Evolutionary conservation across 1,284 basidiomycete species (phyloP).

Genomic region (Tylopilus microsporus): DNA sequence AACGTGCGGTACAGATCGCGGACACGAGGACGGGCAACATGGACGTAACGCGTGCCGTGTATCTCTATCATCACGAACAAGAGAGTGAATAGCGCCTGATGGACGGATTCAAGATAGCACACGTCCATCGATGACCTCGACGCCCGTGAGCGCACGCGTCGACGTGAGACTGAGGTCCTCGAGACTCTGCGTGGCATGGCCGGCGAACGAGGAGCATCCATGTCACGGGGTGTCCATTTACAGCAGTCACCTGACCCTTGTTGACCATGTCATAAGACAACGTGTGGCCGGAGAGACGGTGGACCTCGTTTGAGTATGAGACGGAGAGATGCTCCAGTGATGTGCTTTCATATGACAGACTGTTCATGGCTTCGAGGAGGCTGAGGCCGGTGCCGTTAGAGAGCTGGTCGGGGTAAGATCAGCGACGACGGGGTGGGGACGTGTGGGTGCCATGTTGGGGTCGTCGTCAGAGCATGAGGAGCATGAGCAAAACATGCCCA

Average conservation of each 20-base stretch:
- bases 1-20: conserved; percentile 75
- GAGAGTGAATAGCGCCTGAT: too few species aligned
- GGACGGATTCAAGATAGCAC: too few species aligned
- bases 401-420: conserved; percentile 26
- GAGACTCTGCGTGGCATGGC: conserved; percentile 22
- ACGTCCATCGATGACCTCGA: conserved; percentile 27
- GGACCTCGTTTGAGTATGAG: conserved; percentile 9
- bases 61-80: too few species aligned
- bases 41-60: conserved; percentile 51
- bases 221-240: neutral
- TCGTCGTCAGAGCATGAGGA: conserved; percentile 19
- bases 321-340: conserved; percentile 12
- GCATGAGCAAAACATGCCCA: conserved; percentile 27
- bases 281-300: conserved; percentile 26
- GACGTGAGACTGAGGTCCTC: conserved; percentile 19
- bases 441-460: conserved; percentile 6
- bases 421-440: conserved; percentile 21
- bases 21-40: conserved; percentile 83
- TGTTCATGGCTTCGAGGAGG: conserved; percentile 29
- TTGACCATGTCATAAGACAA: conserved; percentile 23
- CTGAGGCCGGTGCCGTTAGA: conserved; percentile 23
- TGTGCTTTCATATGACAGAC: conserved; percentile 1
- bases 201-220: neutral
- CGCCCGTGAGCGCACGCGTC: conserved; percentile 17
- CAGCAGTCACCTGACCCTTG: neutral